Evolutionary conservation across 2,329 filamentous ascomycete genomes (phyloP), one percentile per base, ranked within the genome.

Genomic region (Hymenoscyphus fraxineus): DNA sequence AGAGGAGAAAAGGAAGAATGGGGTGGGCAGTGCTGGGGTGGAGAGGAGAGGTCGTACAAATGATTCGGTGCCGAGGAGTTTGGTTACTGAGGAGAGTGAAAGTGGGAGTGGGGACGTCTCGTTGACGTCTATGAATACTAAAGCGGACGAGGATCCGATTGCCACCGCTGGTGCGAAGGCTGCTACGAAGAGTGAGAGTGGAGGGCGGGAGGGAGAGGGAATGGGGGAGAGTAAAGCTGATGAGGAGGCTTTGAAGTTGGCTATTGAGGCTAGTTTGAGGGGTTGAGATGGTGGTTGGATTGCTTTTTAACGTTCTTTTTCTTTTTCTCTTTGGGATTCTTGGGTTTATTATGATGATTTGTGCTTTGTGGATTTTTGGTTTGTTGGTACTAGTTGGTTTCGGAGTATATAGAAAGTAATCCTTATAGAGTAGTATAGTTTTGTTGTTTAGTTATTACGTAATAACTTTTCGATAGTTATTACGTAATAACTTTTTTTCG

Each of bases 231-330:
- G 77, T 73, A 4, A 79, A 77, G 78, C 80, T 22, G 78, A 82
- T 51, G 82, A 87, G 58, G 84, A 86, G 69, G 84, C 86, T n/a
- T 69, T 88, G 64, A 81, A 76, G 68, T 76, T 74, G 68, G 85
- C 83, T 1, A 77, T 88, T 73, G 81, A 84, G 70, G 80, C 83
- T 76, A 88, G 85, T 65, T 71, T 87, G 76, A 80, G 76, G 67
- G 54, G 54, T 0, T 57, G 54, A 38, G 22, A 4, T 6, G 10
- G 44, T 51, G 7, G 15, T 51, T 51, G 6, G 15, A 51, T 16
- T 51, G 44, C 19, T 51, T 16, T 16, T 3, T 16, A 16, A 51
- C 2, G 1, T 22, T 22, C 15, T 22, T 16, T 22, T 6, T 51
- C 7, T 51, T 51, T 12, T 51, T 16, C 15, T 51, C 5, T 22